Evolutionary conservation across 352 stramenopile species (phyloP), one percentile per base, ranked within the genome.

Genomic region (Phytophthora sp.): DNA sequence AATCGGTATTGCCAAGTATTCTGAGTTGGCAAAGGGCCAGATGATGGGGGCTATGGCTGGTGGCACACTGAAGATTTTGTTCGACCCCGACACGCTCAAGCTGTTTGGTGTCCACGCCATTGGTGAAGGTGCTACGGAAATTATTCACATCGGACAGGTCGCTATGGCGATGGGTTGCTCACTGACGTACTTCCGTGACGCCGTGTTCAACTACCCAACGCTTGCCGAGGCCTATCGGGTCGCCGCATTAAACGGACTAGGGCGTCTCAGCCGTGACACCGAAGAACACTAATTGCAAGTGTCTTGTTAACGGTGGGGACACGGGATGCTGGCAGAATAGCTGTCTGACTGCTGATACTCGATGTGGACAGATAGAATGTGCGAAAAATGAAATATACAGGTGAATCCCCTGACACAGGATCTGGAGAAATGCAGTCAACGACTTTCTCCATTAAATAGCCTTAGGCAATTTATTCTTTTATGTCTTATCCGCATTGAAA

Each of bases 201-300:
- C 90, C 12, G 89, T 97, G 15, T 97, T 97, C 73, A 97, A 97
- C 82, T 97, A 96, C 73, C 90, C 90, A 35, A 97, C 89, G 11
- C 66, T 97, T 20, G 89, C 89, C n/a, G 90, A 97, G 64, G 89
- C 89, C 15, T 97, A 97, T 45, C 91, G 91, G 20, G 87, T 96
- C 15, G 90, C 90, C 3, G 88, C 88, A 12, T 74, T 95, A 48
- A 94, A 96, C 46, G 90, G 88, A 48, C 70, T 97, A 24, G 82
- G 86, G 58, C 68, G 95, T 76, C 79, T 97, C 74, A 82, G 90
- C 74, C 75, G 85, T 49, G 75, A 88, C 65, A 88, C 87, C 39
- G 39, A 84, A 62, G 76, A 94, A 62, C 56, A 88, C 62, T 69
- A 91, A 70, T 59, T 85, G 69, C 60, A 43, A 53, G 31, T 12